Conservation (phyloP, 108 stramenopile genomes). For the Nitzschia sp. region DNA sequence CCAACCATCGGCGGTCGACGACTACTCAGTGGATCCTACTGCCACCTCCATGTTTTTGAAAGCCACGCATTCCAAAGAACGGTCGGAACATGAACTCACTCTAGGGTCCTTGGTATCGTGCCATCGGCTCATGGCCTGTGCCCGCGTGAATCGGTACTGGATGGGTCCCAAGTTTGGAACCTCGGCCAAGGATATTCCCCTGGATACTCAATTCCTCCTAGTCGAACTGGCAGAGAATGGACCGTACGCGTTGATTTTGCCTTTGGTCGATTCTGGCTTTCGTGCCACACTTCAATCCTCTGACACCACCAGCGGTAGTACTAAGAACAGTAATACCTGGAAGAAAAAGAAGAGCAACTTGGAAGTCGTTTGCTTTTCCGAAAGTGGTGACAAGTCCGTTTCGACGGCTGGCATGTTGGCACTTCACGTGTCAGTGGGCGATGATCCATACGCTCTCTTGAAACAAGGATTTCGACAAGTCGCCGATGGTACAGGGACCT, state of each 20-base stretch:
- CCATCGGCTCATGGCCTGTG: conserved; percentile 32
- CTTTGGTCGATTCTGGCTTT: conserved; percentile 41
- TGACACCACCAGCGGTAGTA: not conserved
- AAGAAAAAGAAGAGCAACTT: conserved; percentile 11
- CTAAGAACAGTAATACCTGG: too few species aligned
- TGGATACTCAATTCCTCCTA: conserved; percentile 51
- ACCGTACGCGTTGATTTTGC: conserved; percentile 40
- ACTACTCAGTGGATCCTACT: not conserved
- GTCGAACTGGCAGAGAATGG: conserved; percentile 29
- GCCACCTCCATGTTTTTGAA: conserved; percentile 7
- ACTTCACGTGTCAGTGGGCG: conserved; percentile 37
- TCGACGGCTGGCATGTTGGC: conserved; percentile 19
- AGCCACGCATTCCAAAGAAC: not conserved
- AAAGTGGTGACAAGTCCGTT: conserved; percentile 31
- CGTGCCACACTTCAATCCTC: conserved; percentile 33
- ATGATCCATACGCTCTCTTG: conserved; percentile 39
- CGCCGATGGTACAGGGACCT: conserved; percentile 25
- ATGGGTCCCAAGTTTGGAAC: conserved; percentile 45
- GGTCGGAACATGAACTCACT: conserved; percentile 6
- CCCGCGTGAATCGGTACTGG: conserved; percentile 47
- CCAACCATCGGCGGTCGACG: not conserved
- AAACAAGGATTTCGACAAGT: conserved; percentile 34
- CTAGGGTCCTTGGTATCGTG: conserved; percentile 7
- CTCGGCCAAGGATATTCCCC: conserved; percentile 22
- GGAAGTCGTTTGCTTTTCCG: conserved; percentile 34